Evolutionary conservation across 805 yeast species (phyloP), one percentile per base, ranked within the genome.

Genomic region (Candida rishiriensis): DNA sequence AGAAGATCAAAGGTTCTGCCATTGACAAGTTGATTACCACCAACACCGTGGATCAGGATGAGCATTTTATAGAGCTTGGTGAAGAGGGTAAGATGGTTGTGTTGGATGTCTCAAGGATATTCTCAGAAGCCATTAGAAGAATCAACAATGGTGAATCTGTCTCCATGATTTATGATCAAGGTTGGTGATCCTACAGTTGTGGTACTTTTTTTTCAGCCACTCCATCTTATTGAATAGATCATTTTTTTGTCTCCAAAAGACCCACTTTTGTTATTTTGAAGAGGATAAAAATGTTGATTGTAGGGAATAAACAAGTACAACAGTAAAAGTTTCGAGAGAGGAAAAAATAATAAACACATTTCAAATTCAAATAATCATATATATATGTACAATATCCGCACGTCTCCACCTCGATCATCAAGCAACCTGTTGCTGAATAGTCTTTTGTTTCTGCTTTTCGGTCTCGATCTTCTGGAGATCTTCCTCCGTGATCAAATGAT

Each of bases 61-160:
- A 73, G 17, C 79, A 85, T 52, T 63, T 61, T 11, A 61, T 66
- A n/a, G 64, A 65, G 34, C 60, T 81, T 14, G 88, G 86, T 11
- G 78, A 75, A 42, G 60, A 80, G 16, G 43, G 51, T 15, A 78
- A 75, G 40, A 75, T 77, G 59, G 71, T 88, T 28, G 88, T 91
- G 10, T 70, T 93, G 55, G 99, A 93, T 55, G 93, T 93, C 8
- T 81, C 95, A 10, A 72, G 85, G 46, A 78, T 93, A 15, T 85
- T 93, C 55, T 97, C 95, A 14, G 99, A 93, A 66, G 91, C 97
- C 2, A 88, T 93, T 37, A 76, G 99, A 63, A 76, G 99, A 64
- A 91, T 93, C 40, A 96, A 93, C 65, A 93, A 93, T 55, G 99
- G 99, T 53, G 99, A 93, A 70, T 81, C 91, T 13, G 96, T 93